phyloP scores from a whole-genome alignment of 1,284 basidiomycete species.

The Cystobasidium slooffiae region DNA sequence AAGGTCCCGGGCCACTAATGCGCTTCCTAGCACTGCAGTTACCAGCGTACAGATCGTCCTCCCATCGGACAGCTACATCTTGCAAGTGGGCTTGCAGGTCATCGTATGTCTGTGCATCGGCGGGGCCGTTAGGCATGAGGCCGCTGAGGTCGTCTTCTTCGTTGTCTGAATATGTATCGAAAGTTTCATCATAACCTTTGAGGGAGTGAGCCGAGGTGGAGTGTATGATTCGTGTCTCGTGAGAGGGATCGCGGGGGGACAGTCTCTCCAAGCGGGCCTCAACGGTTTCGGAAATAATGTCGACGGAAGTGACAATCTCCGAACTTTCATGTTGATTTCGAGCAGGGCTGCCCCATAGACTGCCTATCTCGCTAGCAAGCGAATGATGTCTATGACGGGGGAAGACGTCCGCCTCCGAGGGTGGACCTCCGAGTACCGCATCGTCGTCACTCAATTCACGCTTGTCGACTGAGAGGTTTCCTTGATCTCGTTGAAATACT shows the following conservation, averaged over 20 bases:
- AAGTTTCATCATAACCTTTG: background rate
- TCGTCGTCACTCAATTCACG: no score
- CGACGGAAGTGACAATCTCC: no score
- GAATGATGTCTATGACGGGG: slow-evolving; percentile 54
- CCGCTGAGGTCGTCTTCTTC: slow-evolving; percentile 29
- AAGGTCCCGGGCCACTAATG: background rate
- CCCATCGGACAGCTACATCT: slow-evolving; percentile 45
- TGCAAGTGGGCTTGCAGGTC: slow-evolving; percentile 32
- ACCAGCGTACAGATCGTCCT: slow-evolving; percentile 34
- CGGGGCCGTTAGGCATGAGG: slow-evolving; percentile 33
- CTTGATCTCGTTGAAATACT: background rate
- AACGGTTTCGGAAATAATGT: no score
- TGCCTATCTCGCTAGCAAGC: slow-evolving; percentile 65
- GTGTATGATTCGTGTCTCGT: no score
- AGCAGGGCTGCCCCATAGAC: slow-evolving; percentile 54
- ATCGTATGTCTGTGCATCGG: slow-evolving; percentile 46
- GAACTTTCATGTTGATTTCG: no score
- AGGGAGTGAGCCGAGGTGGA: background rate
- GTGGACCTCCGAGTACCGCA: no score
- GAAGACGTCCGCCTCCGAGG: background rate
- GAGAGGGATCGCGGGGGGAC: no score
- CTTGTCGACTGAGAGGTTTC: background rate
- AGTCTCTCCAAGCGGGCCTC: no score
- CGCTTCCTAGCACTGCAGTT: background rate
- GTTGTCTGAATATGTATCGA: slow-evolving; percentile 54